Conservation (phyloP, 805 yeast genomes). For the Hanseniaspora valbyensis region DNA sequence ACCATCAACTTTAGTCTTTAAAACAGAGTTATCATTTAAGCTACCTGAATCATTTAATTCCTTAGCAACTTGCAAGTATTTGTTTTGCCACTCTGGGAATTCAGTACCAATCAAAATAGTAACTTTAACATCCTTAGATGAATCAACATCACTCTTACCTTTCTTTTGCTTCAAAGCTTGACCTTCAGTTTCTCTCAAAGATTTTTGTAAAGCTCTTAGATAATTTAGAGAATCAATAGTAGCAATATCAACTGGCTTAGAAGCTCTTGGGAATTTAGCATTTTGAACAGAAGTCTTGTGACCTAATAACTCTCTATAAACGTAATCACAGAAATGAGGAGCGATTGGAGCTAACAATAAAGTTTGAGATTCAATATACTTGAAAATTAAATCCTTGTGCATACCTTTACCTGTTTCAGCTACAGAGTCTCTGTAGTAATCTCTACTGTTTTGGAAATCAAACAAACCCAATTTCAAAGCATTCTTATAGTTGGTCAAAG, state of each 20-base stretch:
- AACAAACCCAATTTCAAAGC: slow-evolving; percentile 87
- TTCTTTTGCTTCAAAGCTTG: slow-evolving; percentile 67
- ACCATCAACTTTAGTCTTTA: slow-evolving; percentile 55
- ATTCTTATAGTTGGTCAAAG: slow-evolving; percentile 65
- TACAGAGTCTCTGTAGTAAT: slow-evolving; percentile 78
- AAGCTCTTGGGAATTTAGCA: slow-evolving; percentile 71
- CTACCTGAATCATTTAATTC: slow-evolving; percentile 56
- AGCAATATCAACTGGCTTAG: slow-evolving; percentile 51
- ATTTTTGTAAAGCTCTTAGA: slow-evolving; percentile 64
- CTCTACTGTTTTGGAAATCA: slow-evolving; percentile 91
- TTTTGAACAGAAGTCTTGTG: slow-evolving; percentile 56
- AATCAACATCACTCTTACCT: slow-evolving; percentile 70
- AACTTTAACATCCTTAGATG: slow-evolving; percentile 58
- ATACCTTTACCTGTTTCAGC: slow-evolving; percentile 35
- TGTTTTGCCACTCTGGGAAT: slow-evolving; percentile 89
- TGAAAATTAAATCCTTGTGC: slow-evolving; percentile 72
- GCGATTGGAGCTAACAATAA: slow-evolving; percentile 83
- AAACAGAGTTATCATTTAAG: slow-evolving; percentile 51
- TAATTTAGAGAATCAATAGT: slow-evolving; percentile 63
- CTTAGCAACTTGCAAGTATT: slow-evolving; percentile 69
- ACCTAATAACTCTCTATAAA: slow-evolving; percentile 72
- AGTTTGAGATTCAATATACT: slow-evolving; percentile 79
- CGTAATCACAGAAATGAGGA: slow-evolving; percentile 88
- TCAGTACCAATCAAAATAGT: slow-evolving; percentile 63
- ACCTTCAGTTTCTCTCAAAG: slow-evolving; percentile 90